These are phyloP conservation scores for Saksenaea vasiformis DNA, from an alignment of 371 early-diverging fungal genomes.

Conservation along the genomic window DNA sequence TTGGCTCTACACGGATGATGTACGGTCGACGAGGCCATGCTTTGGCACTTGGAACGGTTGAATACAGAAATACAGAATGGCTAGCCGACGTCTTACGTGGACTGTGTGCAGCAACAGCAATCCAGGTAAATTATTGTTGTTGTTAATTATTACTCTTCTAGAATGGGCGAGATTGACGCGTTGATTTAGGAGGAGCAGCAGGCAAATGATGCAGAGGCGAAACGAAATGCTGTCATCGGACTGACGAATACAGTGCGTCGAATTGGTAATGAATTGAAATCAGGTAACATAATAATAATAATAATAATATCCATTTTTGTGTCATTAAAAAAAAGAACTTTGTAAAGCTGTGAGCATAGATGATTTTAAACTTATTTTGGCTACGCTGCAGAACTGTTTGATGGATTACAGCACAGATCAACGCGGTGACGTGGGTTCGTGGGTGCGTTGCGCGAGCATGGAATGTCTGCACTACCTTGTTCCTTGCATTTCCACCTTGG, in stretches of 20 bases:
- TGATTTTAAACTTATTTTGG: slow-evolving; percentile 45
- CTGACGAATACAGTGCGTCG: slow-evolving; percentile 44
- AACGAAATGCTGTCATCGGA: slow-evolving; percentile 67
- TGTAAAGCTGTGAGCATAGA: slow-evolving; percentile 4
- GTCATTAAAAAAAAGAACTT: background rate
- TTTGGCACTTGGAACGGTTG: slow-evolving; percentile 64
- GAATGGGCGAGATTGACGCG: no score
- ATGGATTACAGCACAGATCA: slow-evolving; percentile 87
- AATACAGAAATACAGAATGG: slow-evolving; percentile 25
- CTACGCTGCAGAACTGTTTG: slow-evolving; percentile 58
- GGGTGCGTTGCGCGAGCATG: slow-evolving; percentile 84
- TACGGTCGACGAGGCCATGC: slow-evolving; percentile 68
- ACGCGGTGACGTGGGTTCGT: slow-evolving; percentile 96
- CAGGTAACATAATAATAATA: slow-evolving; percentile 34
- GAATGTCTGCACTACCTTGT: slow-evolving; percentile 53
- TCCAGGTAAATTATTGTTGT: slow-evolving; percentile 35
- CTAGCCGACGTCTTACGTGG: slow-evolving; percentile 28
- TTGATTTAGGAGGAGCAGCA: slow-evolving; percentile 38
- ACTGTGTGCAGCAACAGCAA: slow-evolving; percentile 28
- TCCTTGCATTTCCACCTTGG: slow-evolving; percentile 45
- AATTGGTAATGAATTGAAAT: slow-evolving; percentile 37
- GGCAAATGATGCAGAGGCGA: slow-evolving; percentile 67
- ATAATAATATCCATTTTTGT: no score
- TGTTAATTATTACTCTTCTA: no score
- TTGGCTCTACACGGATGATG: slow-evolving; percentile 37